Base-by-base conservation (phyloP, 495 filamentous ascomycete genomes). In the Aspergillus olivimuriae region DNA sequence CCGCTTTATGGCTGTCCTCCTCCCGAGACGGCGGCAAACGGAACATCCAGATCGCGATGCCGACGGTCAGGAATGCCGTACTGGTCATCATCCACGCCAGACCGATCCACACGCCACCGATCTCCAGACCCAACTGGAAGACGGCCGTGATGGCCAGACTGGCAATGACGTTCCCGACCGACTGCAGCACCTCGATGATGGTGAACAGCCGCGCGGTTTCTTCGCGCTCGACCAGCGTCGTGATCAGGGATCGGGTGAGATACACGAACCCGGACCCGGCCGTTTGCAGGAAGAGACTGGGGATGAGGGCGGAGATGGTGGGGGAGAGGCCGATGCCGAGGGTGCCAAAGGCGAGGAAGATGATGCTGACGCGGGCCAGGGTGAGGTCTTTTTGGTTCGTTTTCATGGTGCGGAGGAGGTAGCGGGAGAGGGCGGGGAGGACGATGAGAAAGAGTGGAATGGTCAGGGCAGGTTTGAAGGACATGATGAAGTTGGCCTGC, bases 141-240 rank as follows among this genome's bases (percentile, higher is more conserved):
- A 73, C 65, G 22, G 60, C 61, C 0, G 78, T 80, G 41, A 80
- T 63, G 0, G 74, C 55, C 0, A 78, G 59, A 12, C 74, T 74
- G 2, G 72, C 77, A 19, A 75, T 60, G 17, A 82, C 65, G n/a
- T 64, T 66, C 11, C 77, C 75, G 17, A 75, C 38, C 0, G 73
- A 72, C 48, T 82, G 77, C 11, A 77, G 47, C 9, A 81, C 70
- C 46, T 72, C 74, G 39, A 82, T 71, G 24, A 80, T 60, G 0
- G 73, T 75, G 43, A 75, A 81, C 11, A 81, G 53, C 3, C 77
- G 64, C 7, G 78, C 77, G 0, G 75, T 76, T 40, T 80, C 69
- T 12, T 76, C 62, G 0, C 69, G 60, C 16, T 74, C 55, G 10
- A 82, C 75, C 10, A 78, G 58, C 0, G 68, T 68, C 2, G 75